Conservation (phyloP, 768 basidiomycete species). For the Russula foetens region DNA sequence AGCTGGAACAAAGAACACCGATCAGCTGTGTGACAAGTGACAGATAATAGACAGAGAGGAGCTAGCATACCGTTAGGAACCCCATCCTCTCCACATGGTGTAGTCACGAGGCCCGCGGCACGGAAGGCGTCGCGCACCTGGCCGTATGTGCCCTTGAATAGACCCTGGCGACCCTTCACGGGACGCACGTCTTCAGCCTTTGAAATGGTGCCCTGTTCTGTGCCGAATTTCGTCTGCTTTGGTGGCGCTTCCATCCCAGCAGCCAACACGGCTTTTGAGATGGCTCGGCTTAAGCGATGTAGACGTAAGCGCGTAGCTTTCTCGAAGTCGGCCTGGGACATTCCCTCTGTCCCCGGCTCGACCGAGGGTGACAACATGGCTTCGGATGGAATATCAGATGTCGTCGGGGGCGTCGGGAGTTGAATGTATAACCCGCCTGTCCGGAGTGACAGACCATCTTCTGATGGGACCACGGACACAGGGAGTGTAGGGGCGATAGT, state of each 20-base stretch:
- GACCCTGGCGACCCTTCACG: constrained; percentile 3
- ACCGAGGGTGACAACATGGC: not conserved
- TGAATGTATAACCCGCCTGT: constrained; percentile 20
- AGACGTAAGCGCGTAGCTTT: constrained; percentile 12
- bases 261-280: constrained; percentile 20
- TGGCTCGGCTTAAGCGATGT: constrained; percentile 15
- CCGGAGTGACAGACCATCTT: constrained; percentile 12
- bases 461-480: not conserved
- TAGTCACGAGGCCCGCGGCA: constrained; percentile 19
- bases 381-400: constrained; percentile 6
- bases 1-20: constrained; percentile 6
- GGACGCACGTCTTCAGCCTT: not conserved
- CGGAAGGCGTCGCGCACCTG: constrained; percentile 21
- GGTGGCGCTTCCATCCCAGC: constrained; percentile 20
- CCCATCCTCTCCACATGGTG: constrained; percentile 18
- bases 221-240: constrained; percentile 9
- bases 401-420: constrained; percentile 4
- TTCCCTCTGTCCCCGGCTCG: not conserved
- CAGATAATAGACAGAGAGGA: not conserved
- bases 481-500: not conserved
- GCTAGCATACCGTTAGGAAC: constrained; percentile 15
- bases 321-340: constrained; percentile 4
- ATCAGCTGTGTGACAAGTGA: not conserved
- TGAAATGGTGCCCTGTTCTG: constrained; percentile 2
- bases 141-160: constrained; percentile 22